These are phyloP conservation scores for Hypsizygus ulmarius DNA, from an alignment of 1,284 basidiomycete species.

Conservation along the genomic window DNA sequence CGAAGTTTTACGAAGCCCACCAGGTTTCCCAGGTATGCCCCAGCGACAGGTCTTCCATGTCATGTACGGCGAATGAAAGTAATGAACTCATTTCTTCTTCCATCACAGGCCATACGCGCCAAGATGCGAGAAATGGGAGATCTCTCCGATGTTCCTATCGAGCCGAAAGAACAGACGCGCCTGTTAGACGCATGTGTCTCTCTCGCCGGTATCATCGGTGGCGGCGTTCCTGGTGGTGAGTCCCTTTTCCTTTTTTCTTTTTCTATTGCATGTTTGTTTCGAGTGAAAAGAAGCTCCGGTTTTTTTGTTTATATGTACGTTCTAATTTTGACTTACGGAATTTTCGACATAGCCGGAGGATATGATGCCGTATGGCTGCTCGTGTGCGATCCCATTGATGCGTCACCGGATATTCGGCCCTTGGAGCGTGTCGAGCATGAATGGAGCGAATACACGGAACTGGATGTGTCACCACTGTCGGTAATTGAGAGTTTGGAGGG, in stretches of 20 bases:
- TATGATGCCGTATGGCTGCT: conserved; percentile 97
- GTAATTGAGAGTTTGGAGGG: conserved; percentile 72
- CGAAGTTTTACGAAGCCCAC: conserved; percentile 57
- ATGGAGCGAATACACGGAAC: conserved; percentile 72
- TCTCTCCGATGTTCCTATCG: conserved; percentile 81
- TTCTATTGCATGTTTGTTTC: neutral
- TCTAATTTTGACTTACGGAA: too few species aligned
- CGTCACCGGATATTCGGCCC: conserved; percentile 41
- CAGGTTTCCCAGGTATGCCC: conserved; percentile 49
- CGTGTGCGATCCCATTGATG: conserved; percentile 62
- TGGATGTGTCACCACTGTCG: conserved; percentile 79
- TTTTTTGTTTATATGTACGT: too few species aligned
- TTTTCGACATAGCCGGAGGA: conserved; percentile 71
- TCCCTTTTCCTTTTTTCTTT: conserved; percentile 15
- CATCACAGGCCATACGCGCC: conserved; percentile 63
- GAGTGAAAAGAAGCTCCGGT: neutral
- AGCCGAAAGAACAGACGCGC: conserved; percentile 85
- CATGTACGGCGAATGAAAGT: too few species aligned
- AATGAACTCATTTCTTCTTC: neutral
- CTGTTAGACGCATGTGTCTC: conserved; percentile 82
- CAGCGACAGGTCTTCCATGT: too few species aligned
- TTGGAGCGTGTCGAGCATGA: conserved; percentile 62
- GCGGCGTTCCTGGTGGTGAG: conserved; percentile 93
- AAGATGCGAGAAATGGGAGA: conserved; percentile 90
- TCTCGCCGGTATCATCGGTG: conserved; percentile 84